A percentile compares a stretch with the other conserved stretches of the same genome.
Conservation (phyloP, 2,329 filamentous ascomycete genomes). For the Xylaria sp. region DNA sequence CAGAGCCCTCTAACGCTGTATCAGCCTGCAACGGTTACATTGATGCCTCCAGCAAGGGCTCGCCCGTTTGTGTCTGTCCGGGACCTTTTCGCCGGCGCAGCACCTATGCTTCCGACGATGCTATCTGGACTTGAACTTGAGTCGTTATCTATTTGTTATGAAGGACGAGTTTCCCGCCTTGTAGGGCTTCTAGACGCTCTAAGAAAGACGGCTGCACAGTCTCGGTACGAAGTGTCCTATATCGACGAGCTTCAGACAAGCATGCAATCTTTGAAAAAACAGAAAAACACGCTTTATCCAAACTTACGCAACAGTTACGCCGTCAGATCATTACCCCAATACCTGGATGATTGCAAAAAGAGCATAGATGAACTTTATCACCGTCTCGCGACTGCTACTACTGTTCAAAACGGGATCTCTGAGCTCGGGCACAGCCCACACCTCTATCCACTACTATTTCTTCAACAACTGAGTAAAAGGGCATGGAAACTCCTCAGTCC, state of each 20-base stretch:
- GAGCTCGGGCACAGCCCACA: conserved; percentile 16
- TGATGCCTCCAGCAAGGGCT: not conserved
- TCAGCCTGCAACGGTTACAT: not conserved
- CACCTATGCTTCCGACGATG: not conserved
- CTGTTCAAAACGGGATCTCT: not conserved
- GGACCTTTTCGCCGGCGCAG: conserved; percentile 18
- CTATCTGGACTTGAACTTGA: not conserved
- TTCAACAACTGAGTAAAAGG: conserved; percentile 47
- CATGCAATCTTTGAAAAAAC: conserved; percentile 22
- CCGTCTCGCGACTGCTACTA: not conserved
- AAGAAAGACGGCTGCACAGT: not conserved
- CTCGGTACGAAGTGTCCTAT: conserved; percentile 17
- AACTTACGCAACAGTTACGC: not conserved
- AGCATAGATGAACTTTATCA: conserved; percentile 7
- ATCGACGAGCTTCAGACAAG: conserved; percentile 16
- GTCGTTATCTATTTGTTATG: not conserved
- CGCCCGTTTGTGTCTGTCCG: conserved; percentile 19
- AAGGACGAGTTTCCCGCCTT: not conserved
- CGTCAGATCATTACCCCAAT: not conserved
- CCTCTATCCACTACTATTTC: conserved; percentile 46
- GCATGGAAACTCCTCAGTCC: conserved; percentile 44
- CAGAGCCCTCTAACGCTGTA: not conserved
- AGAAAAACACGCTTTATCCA: not conserved
- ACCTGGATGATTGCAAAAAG: conserved; percentile 12
- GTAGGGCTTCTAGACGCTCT: conserved; percentile 9